phyloP scores from a whole-genome alignment of 306 rosid species.

The Ormosia emarginata region DNA sequence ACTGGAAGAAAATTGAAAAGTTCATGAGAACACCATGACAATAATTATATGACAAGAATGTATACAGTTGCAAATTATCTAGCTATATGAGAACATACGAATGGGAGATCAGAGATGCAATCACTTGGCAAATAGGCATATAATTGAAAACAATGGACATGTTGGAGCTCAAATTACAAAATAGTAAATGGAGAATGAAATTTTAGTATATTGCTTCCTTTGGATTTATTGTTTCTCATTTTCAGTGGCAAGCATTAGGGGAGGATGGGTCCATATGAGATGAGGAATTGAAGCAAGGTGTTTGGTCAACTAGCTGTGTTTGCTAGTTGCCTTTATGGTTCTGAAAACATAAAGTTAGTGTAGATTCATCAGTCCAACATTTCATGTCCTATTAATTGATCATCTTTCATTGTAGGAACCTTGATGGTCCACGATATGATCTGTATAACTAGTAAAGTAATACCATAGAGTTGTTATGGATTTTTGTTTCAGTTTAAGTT shows the following conservation, averaged over 20 bases:
- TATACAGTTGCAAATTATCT: not conserved
- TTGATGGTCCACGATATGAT: no score
- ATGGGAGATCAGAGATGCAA: not conserved
- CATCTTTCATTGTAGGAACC: conserved; percentile 16
- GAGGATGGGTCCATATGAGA: conserved; percentile 33
- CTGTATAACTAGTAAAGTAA: no score
- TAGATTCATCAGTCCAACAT: conserved; percentile 27
- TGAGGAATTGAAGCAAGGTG: conserved; percentile 24
- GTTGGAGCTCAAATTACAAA: conserved; percentile 19
- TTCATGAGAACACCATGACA: not conserved
- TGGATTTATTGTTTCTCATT: conserved; percentile 12
- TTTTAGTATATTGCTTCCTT: conserved; percentile 14
- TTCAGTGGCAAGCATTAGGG: conserved; percentile 19
- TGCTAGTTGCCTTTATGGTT: conserved; percentile 11
- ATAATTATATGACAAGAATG: not conserved
- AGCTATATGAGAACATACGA: conserved; percentile 17
- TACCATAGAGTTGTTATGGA: no score
- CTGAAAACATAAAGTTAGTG: conserved; percentile 20
- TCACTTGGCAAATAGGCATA: conserved; percentile 18
- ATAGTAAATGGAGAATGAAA: not conserved
- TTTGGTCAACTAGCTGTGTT: conserved; percentile 23
- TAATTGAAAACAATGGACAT: conserved; percentile 33
- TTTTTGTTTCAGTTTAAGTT: no score
- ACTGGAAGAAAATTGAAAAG: not conserved
- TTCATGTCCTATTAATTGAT: conserved; percentile 19